Conservation (phyloP, 805 yeast species). For the Debaryomyces prosopidis region DNA sequence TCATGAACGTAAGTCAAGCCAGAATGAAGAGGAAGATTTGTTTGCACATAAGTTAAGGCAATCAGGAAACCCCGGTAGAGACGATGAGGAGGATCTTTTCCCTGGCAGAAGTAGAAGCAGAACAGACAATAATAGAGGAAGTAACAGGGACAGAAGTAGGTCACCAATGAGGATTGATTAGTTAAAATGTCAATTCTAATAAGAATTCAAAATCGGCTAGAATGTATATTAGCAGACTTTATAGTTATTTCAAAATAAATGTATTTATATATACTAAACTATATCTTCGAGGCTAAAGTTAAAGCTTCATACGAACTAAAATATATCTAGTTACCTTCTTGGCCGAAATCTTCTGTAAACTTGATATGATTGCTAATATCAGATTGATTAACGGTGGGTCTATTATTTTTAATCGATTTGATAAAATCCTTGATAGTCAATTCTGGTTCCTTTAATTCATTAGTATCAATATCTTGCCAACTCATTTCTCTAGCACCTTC, state of each 20-base stretch:
- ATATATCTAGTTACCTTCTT: slow-evolving; percentile 75
- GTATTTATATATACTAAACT: slow-evolving; percentile 1
- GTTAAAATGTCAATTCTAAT: too few species aligned
- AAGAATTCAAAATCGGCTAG: slow-evolving; percentile 1
- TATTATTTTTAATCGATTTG: slow-evolving; percentile 84
- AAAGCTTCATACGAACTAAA: too few species aligned
- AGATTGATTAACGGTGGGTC: slow-evolving; percentile 90
- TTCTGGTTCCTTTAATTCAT: slow-evolving; percentile 87
- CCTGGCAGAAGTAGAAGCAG: slow-evolving; percentile 30
- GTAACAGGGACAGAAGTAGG: slow-evolving; percentile 14
- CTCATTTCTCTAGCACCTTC: slow-evolving; percentile 79
- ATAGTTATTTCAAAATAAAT: background rate
- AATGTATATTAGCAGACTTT: background rate
- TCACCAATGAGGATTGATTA: slow-evolving; percentile 17
- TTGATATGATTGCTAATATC: slow-evolving; percentile 83
- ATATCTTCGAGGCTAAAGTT: background rate
- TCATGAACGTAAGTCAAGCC: slow-evolving; percentile 10
- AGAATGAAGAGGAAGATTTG: slow-evolving; percentile 32
- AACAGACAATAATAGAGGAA: slow-evolving; percentile 10
- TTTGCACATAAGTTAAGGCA: slow-evolving; percentile 28
- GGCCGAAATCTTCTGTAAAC: slow-evolving; percentile 94
- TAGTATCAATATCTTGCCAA: slow-evolving; percentile 91
- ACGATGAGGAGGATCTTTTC: slow-evolving; percentile 30
- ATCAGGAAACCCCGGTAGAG: background rate
- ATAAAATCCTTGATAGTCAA: slow-evolving; percentile 89